Base-by-base conservation (phyloP, 805 yeast genomes). In the Yarrowia hollandica region DNA sequence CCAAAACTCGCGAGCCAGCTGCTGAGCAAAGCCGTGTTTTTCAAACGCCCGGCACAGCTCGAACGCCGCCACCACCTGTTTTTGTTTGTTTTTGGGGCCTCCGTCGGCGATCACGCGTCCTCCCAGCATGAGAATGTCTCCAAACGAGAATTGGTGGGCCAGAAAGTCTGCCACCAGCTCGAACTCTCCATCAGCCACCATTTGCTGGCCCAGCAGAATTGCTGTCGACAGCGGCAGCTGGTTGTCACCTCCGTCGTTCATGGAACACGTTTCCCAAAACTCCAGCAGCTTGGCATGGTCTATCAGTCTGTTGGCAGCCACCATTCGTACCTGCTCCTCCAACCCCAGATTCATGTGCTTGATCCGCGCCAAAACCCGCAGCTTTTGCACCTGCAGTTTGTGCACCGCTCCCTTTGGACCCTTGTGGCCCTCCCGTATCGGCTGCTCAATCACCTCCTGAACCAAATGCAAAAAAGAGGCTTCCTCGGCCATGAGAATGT, bases 401-500 rank as follows among this genome's bases (percentile, higher is more conserved):
- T 48, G 55, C n/a, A 31, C 28, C 6, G 54, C 8, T n/a, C 35
- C 37, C 37, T 15, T 21, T 7, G 52, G 22, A 1, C 35, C 52
- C 25, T n/a, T 19, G 18, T 12, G 11, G 8, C 52, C 35, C 25
- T 28, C 22, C 21, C 55, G 39, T 3, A 48, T 21, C 30, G 55
- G 55, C 30, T 48, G 19, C 30, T 48, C 55, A 48, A 48, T 48
- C 55, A 33, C 55, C 39, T 48, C 55, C 39, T 48, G 55, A 7
- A 48, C 55, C 39, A 48, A 48, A 48, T 48, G 55, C 55, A 48
- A 22, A 48, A 48, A 48, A 22, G 28, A 21, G 35, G 55, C 30
- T 7, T 48, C 55, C 15, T 48, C 39, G 5, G 55, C 55, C 55
- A 48, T 9, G 4, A 48, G 28, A 31, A 48, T 33, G 39, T 48